Conservation (phyloP, 2,329 filamentous ascomycete species). For the Calonectria naviculata region DNA sequence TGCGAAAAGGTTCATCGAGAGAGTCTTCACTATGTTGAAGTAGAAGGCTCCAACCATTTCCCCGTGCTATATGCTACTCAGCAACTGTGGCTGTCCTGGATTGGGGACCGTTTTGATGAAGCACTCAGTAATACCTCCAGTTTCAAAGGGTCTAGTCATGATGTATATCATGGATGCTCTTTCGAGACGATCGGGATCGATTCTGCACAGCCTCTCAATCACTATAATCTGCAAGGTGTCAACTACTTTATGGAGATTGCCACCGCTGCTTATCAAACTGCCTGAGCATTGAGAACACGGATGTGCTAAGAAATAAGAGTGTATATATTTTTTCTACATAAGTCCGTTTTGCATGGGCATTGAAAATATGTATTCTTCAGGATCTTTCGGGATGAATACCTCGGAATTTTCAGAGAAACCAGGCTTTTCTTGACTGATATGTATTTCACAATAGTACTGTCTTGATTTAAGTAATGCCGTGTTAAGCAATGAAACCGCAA, state of each 20-base stretch:
- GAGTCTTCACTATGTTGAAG: conserved; percentile 30
- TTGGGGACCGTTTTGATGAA: conserved; percentile 30
- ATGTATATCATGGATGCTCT: neutral
- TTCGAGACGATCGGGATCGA: neutral
- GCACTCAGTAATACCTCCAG: too few species aligned
- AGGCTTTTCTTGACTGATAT: too few species aligned
- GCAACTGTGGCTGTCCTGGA: conserved; percentile 38
- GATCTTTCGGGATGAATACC: too few species aligned
- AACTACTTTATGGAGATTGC: conserved; percentile 4
- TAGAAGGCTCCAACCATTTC: conserved; percentile 25
- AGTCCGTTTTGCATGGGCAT: too few species aligned
- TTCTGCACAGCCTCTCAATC: neutral
- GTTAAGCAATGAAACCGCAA: too few species aligned
- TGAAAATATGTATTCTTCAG: too few species aligned
- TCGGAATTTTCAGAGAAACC: too few species aligned
- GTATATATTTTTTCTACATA: too few species aligned
- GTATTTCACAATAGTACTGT: too few species aligned
- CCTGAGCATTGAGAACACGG: neutral
- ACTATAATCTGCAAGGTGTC: neutral
- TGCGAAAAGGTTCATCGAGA: conserved; percentile 27
- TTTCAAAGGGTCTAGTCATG: neutral
- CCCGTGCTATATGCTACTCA: conserved; percentile 32
- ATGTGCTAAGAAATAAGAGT: too few species aligned
- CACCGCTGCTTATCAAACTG: neutral
- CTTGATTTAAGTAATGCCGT: too few species aligned